Conservation (phyloP, 2,329 filamentous ascomycete genomes). For the Pseudofabraea citricarpa region DNA sequence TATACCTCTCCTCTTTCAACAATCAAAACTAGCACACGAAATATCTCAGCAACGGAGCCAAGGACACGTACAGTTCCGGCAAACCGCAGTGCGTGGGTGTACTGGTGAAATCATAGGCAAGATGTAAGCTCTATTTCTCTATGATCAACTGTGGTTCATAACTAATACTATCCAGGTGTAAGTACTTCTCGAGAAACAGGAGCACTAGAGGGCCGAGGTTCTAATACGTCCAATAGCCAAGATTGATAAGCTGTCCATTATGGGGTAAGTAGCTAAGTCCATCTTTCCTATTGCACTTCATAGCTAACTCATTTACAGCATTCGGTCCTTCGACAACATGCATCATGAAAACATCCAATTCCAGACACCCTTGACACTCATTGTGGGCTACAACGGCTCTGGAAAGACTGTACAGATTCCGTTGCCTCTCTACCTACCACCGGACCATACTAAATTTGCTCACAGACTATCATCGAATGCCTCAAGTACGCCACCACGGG, state of each 20-base stretch:
- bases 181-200: not conserved
- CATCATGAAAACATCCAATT: slow-evolving; percentile 79
- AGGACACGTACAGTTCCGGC: not conserved
- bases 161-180: not conserved
- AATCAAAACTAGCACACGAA: too few species aligned
- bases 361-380: slow-evolving; percentile 85
- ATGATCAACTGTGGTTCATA: too few species aligned
- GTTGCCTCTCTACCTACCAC: not conserved
- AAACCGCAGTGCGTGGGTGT: not conserved
- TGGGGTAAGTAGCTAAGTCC: slow-evolving; percentile 47
- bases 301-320: slow-evolving; percentile 34
- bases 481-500: slow-evolving; percentile 97
- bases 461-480: slow-evolving; percentile 91
- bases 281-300: not conserved
- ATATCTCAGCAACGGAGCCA: too few species aligned
- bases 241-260: slow-evolving; percentile 85
- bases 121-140: not conserved
- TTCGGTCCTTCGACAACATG: slow-evolving; percentile 80
- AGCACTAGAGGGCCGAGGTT: not conserved
- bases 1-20: too few species aligned
- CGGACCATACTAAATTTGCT: not conserved
- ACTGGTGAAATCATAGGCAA: not conserved
- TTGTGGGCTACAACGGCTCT: slow-evolving; percentile 95
- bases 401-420: slow-evolving; percentile 69
- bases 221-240: slow-evolving; percentile 52